Evolutionary conservation across 2,329 filamentous ascomycete genomes (phyloP), one percentile per base, ranked within the genome.

Genomic region (Sphaerostilbella broomeana): DNA sequence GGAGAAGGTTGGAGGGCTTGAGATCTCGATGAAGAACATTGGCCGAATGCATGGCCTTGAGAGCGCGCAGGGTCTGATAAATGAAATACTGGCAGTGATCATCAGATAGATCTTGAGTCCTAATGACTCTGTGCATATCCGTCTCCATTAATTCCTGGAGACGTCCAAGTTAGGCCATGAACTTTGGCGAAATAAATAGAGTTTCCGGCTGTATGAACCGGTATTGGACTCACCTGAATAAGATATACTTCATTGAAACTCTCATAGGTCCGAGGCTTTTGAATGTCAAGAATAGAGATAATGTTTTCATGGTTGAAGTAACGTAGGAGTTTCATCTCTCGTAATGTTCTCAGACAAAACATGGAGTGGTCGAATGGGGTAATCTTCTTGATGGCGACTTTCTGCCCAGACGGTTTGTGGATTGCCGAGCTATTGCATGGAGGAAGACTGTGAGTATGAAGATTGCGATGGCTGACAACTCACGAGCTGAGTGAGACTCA

Each of bases 281-380:
- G 92, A 54, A 98, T 98, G 63, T 98, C 92, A 52, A 98, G 80
- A 55, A 98, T 98, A 37, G 89, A 97, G 61, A 98, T 98, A 70
- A 98, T 97, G 68, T 98, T 98, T 69, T 98, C 92, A 62, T 98
- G 92, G 69, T 97, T 98, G 73, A 98, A 98, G 69, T 98, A 97
- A 56, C 92, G 79, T 57, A 98, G 72, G 42, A 98, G 75, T 77
- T 98, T 98, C 92, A 98, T 98, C 69, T 98, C 92, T 64, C 92
- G 88, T 51, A 98, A 73, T 1, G 92, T 98, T 62, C 92, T 77
- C 56, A 98, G 70, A 63, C 90, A 95, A 74, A 95, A 95, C 89
- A 95, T 95, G 61, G 88, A 95, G 64, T 97, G 92, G 59, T 98
- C 92, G 65, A 98, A 98, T 5, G 92, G 92, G 0, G 89, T 97